Conservation (phyloP, 257 asterid species). For the Forsythia suspensa region DNA sequence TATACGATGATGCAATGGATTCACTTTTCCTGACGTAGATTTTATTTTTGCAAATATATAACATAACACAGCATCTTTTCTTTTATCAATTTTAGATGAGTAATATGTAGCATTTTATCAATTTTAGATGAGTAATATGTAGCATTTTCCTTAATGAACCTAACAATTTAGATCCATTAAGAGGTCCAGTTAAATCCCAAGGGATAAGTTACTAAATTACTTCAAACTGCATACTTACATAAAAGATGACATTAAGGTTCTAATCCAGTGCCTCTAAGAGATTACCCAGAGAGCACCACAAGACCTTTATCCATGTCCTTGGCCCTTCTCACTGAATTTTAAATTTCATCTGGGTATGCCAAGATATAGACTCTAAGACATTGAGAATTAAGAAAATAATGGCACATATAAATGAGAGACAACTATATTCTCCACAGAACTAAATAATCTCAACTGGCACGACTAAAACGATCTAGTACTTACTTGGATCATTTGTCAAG, state of each 20-base stretch:
- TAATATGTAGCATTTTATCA: neutral
- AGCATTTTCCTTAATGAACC: neutral
- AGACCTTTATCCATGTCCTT: neutral
- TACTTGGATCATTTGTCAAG: conserved; percentile 86
- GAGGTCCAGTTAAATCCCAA: neutral
- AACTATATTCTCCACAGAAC: neutral
- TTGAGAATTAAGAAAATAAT: neutral
- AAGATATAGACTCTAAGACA: neutral
- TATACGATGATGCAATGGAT: neutral
- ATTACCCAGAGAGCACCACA: neutral
- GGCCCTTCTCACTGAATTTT: neutral
- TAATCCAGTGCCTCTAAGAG: neutral
- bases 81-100: neutral
- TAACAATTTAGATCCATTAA: neutral
- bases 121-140: neutral
- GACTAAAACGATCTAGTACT: conserved; percentile 27
- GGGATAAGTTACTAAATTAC: neutral
- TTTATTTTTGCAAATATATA: neutral
- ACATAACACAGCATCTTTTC: neutral
- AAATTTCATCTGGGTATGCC: neutral
- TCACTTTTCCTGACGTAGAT: neutral
- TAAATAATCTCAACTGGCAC: neutral
- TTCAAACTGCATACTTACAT: neutral
- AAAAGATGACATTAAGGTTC: neutral
- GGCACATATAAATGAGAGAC: neutral